Evolutionary conservation across 139 green algal species (phyloP), one percentile per base, ranked within the genome.

Genomic region (Picochlorum sp.): DNA sequence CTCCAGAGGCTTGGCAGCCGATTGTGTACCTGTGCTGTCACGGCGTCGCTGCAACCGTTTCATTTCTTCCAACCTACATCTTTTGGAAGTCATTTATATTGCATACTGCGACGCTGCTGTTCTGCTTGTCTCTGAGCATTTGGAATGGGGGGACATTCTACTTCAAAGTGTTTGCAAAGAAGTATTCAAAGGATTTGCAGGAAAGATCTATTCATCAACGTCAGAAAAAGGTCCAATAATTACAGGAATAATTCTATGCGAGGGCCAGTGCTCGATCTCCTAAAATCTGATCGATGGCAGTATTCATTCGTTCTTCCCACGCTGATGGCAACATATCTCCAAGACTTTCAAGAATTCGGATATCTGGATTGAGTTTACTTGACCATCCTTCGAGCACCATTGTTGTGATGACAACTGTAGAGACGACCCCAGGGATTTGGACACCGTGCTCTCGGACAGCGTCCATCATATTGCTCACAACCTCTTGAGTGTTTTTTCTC

Each of bases 381-480:
- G 77, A 86, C 90, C 90, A 95, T 45, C 87, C 87, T 75, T 96
- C 90, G 54, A 96, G 74, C 59, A 95, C 89, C 63, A 95, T 69
- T 21, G 81, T 90, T 9, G 89, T 91, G 10, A 94, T 80, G 45
- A 96, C 80, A 30, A 96, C 80, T 4, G 85, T 84, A 49, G 65
- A 76, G 0, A 89, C 79, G 1, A 79, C 66, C 26, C 77, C 80
- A 45, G 74, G 69, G 45, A 85, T 23, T 45, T 65, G 74, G 5
- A 92, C 80, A 56, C 82, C 62, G 71, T 95, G 82, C 66, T 79
- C 47, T 11, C 89, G 54, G 6, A 96, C 69, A 8, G 62, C 77
- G 56, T 95, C 88, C 59, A 96, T 89, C 74, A 95, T 85, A 45
- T 80, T 69, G 20, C 65, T 45, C n/a, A 94, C 83, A 13, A 95